Base-by-base conservation (phyloP, 2,329 filamentous ascomycete species). In the Fusarium oligoseptatum region DNA sequence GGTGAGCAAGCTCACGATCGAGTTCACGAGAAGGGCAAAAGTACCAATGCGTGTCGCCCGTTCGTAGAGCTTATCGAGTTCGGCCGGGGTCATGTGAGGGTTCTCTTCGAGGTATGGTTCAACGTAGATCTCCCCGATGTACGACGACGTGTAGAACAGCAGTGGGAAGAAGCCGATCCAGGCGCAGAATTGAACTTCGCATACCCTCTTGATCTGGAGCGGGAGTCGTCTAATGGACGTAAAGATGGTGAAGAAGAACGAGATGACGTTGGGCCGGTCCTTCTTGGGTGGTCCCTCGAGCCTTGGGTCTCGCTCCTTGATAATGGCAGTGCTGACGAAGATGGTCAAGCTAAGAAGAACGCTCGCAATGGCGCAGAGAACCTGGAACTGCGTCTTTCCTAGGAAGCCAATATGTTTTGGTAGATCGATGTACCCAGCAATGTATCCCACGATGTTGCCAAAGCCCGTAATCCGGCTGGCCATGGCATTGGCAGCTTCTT, bases 81-180 rank as follows among this genome's bases (percentile, higher is more conserved):
- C 92, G 17, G 89, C 87, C 0, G 92, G 89, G 1, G 92, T 89
- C 87, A 98, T 92, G 81, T 96, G 85, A 0, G 95, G 95, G 76
- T 98, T 93, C 61, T 89, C 86, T 74, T 91, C 88, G 61, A 98
- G 92, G 76, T 89, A 93, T 0, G 95, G 95, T 80, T 98, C 93
- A 20, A 95, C 93, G 78, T 98, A 98, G 66, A 98, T 94, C 80
- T 98, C 95, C 71, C 94, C 95, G 76, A 98, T 93, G 82, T 97
- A 98, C 20, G 95, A 97, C 1, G 95, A 97, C 6, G 95, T 95
- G 85, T 98, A 98, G 84, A 97, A 98, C 3, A 98, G 88, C 82
- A 98, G 95, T 1, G 95, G 95, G 79, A 98, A 98, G 91, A 96
- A 98, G 62, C 95, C 96, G 66, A 98, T 92, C 95, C 95, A 98